A percentile compares a stretch with the other conserved stretches of the same genome.
These are phyloP conservation scores for Huntiella decipiens DNA, from an alignment of 2,329 filamentous ascomycete species.

Conservation along the genomic window DNA sequence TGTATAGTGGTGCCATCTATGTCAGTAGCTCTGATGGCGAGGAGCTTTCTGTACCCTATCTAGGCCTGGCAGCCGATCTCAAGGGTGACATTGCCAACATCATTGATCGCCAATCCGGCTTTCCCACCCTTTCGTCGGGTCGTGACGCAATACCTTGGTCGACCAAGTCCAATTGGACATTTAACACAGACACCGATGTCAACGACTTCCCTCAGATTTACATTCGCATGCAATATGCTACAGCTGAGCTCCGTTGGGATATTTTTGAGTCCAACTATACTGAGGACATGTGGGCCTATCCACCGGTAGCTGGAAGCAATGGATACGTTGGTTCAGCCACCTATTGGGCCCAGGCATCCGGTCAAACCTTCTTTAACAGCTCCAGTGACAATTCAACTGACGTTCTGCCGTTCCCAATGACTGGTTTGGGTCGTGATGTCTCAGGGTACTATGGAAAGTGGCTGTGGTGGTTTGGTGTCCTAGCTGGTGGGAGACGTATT, in stretches of 20 bases:
- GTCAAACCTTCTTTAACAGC: constrained; percentile 3
- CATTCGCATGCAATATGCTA: constrained; percentile 18
- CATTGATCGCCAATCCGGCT: not conserved
- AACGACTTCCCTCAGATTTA: constrained; percentile 14
- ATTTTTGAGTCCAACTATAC: constrained; percentile 21
- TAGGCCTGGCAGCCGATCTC: constrained; percentile 12
- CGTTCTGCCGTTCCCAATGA: constrained; percentile 4
- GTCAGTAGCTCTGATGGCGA: constrained; percentile 23
- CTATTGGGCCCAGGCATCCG: constrained; percentile 10
- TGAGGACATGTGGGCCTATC: constrained; percentile 24
- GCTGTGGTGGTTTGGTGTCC: constrained; percentile 16
- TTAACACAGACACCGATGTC: not conserved
- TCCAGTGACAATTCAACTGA: not conserved
- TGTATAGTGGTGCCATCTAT: constrained; percentile 27
- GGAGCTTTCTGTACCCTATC: constrained; percentile 23
- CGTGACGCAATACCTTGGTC: not conserved
- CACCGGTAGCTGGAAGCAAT: constrained; percentile 16
- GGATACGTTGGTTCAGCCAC: constrained; percentile 25
- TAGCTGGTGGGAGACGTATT: constrained; percentile 16
- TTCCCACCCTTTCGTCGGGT: not conserved
- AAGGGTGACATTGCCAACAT: constrained; percentile 1
- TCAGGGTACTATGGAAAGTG: not conserved
- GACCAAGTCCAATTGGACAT: not conserved
- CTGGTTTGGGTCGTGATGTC: constrained; percentile 18
- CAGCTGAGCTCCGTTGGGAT: constrained; percentile 20